Conservation (phyloP, 1,284 basidiomycete species). For the Sporisorium exsertum region DNA sequence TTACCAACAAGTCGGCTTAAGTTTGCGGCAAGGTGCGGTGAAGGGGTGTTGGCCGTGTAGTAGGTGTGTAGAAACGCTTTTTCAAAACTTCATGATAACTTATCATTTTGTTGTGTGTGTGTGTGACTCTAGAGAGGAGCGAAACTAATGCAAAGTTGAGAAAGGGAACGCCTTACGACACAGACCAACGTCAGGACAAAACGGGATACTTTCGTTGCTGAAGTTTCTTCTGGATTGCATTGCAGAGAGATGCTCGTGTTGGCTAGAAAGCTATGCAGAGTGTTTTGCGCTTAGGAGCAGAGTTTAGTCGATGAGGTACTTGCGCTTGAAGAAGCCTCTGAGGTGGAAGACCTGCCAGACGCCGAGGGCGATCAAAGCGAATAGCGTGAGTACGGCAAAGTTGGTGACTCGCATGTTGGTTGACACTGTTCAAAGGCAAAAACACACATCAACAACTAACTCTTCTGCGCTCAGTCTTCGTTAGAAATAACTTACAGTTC, state of each 20-base stretch:
- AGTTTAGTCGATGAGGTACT: slow-evolving; percentile 89
- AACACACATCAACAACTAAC: not conserved
- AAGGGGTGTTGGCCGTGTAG: too few species aligned
- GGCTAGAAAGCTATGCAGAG: not conserved
- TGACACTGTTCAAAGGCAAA: slow-evolving; percentile 75
- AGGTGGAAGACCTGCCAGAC: slow-evolving; percentile 95
- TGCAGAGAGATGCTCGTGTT: not conserved
- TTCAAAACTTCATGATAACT: not conserved
- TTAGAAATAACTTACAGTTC: slow-evolving; percentile 77
- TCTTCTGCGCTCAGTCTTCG: not conserved
- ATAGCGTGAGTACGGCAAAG: slow-evolving; percentile 88
- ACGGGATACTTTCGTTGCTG: not conserved
- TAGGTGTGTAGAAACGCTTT: slow-evolving; percentile 4
- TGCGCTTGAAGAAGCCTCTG: slow-evolving; percentile 92
- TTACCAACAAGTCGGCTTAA: slow-evolving; percentile 56
- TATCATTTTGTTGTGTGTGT: not conserved
- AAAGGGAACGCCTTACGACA: not conserved
- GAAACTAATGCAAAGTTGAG: not conserved
- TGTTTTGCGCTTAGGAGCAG: not conserved
- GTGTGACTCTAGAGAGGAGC: not conserved
- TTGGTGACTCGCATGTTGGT: slow-evolving; percentile 91
- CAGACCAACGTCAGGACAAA: not conserved
- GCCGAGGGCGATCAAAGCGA: slow-evolving; percentile 84
- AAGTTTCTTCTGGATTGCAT: not conserved
- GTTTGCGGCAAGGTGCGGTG: not conserved